These are phyloP conservation scores for Ricinus communis DNA, from an alignment of 345 rosid species.

Conservation along the genomic window DNA sequence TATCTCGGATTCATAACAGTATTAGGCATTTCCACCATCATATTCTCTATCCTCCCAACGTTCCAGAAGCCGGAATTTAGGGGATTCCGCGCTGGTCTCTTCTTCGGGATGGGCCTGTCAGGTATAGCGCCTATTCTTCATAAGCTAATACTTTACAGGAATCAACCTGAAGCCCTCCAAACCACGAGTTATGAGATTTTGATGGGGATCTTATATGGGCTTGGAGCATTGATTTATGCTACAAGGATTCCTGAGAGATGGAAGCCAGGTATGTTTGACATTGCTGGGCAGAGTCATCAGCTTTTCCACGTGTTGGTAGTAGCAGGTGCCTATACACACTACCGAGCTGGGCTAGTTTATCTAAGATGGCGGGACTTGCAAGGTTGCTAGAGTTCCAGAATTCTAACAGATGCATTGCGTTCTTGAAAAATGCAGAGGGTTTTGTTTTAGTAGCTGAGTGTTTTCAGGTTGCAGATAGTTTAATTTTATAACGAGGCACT, in stretches of 20 bases:
- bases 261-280: constrained; percentile 93
- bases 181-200: constrained; percentile 77
- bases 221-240: constrained; percentile 78
- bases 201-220: constrained; percentile 71
- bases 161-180: constrained; percentile 81
- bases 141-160: constrained; percentile 70
- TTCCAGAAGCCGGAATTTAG: constrained; percentile 81
- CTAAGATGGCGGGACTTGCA: constrained; percentile 75
- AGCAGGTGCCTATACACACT: constrained; percentile 87
- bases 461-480: no score
- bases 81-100: constrained; percentile 59
- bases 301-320: constrained; percentile 78
- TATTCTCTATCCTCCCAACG: constrained; percentile 68
- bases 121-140: constrained; percentile 79
- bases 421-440: no score
- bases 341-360: constrained; percentile 79
- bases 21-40: constrained; percentile 58
- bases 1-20: constrained; percentile 81
- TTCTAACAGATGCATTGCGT: no score
- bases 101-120: constrained; percentile 82
- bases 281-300: constrained; percentile 96
- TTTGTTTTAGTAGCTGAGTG: no score
- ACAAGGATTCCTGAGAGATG: constrained; percentile 85
- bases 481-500: no score
- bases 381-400: constrained; percentile 47